phyloP scores from a whole-genome alignment of 2,329 filamentous ascomycete genomes.

The Paraphaeosphaeria sporulosa region DNA sequence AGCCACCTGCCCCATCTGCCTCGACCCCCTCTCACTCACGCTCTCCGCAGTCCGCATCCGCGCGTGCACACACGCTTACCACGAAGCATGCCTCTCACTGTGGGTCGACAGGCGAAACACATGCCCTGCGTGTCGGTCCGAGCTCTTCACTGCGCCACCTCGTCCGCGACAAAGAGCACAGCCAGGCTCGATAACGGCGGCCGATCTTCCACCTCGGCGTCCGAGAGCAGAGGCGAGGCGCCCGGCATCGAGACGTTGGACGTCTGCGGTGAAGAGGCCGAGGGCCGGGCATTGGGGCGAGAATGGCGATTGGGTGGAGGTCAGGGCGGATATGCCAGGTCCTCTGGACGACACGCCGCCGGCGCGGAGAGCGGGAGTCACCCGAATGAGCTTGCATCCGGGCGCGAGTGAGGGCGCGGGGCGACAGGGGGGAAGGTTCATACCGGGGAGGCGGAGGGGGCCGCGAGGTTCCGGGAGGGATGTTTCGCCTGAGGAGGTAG shows the following conservation, averaged over 20 bases:
- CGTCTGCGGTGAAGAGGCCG: too few species aligned
- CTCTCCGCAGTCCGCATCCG: not conserved
- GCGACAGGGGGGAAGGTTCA: not conserved
- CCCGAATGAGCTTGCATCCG: too few species aligned
- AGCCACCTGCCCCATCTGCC: conserved; percentile 7
- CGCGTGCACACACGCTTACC: not conserved
- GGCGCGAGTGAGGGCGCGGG: too few species aligned
- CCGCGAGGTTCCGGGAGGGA: not conserved
- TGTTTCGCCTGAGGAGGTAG: not conserved
- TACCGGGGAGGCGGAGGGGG: not conserved
- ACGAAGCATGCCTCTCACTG: not conserved
- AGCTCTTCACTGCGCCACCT: not conserved
- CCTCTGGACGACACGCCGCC: too few species aligned
- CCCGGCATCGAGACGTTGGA: too few species aligned
- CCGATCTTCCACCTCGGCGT: not conserved
- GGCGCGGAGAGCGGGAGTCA: too few species aligned
- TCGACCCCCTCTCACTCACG: not conserved
- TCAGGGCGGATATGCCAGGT: not conserved
- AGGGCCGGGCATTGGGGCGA: not conserved
- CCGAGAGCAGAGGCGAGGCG: too few species aligned
- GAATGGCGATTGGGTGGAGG: not conserved
- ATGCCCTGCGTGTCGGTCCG: conserved; percentile 3
- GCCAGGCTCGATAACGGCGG: not conserved
- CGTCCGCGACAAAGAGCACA: not conserved
- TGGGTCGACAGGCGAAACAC: conserved; percentile 4